A percentile compares a stretch with the other conserved stretches of the same genome.
These are phyloP conservation scores for Beta vulgaris DNA, from an alignment of 148 eudicot genomes.

Conservation along the genomic window DNA sequence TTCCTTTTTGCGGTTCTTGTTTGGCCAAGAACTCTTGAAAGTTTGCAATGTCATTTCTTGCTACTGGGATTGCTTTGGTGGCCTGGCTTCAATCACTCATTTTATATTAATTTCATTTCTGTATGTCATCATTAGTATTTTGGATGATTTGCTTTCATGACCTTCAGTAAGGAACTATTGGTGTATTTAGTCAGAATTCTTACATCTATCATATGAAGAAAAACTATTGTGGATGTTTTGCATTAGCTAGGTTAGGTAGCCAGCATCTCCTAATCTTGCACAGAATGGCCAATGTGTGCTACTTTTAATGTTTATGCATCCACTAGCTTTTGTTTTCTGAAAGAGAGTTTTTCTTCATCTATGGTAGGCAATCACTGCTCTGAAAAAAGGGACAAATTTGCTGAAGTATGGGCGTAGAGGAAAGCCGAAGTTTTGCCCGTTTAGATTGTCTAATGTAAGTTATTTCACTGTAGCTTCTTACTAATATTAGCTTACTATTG, in stretches of 20 bases:
- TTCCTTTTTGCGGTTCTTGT: not conserved
- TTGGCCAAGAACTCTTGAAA: not conserved
- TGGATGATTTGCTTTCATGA: not conserved
- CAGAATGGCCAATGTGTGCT: not conserved
- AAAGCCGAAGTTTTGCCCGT: slow-evolving; percentile 53
- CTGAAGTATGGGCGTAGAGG: slow-evolving; percentile 53
- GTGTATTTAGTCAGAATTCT: not conserved
- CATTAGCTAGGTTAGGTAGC: not conserved
- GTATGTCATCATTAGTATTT: not conserved
- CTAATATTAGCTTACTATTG: not conserved
- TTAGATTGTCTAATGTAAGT: slow-evolving; percentile 50
- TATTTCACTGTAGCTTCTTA: slow-evolving; percentile 1
- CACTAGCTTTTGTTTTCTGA: not conserved
- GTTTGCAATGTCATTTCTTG: not conserved
- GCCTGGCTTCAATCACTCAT: not conserved
- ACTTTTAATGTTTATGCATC: not conserved
- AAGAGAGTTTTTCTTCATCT: not conserved
- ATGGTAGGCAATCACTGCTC: slow-evolving; percentile 42
- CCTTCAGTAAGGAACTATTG: no score
- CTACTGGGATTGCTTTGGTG: not conserved
- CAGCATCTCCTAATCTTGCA: not conserved
- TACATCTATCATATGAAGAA: not conserved
- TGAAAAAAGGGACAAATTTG: slow-evolving; percentile 48
- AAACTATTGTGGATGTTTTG: not conserved
- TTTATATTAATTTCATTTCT: not conserved